Evolutionary conservation across 768 basidiomycete genomes (phyloP), one percentile per base, ranked within the genome.

Genomic region (Psilocybe subaeruginosa): DNA sequence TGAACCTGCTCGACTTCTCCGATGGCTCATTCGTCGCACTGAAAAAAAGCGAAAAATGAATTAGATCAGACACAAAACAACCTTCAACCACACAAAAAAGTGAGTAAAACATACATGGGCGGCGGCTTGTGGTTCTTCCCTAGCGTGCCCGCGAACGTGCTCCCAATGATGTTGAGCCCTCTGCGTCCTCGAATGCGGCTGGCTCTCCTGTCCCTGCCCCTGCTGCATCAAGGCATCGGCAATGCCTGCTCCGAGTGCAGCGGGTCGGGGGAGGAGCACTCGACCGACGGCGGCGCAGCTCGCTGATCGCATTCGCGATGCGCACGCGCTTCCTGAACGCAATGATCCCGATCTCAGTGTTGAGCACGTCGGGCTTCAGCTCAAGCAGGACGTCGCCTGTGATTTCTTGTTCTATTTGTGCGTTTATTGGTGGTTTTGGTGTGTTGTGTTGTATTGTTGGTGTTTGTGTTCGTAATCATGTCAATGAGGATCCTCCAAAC

Each of bases 371-470:
- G 56, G 89, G 86, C 63, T 98, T 95, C 60, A 99, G 90, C 69
- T 97, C 97, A 57, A 99, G 87, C 5, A 99, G 85, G 35, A 99
- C 93, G 67, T 99, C 97, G 17, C 97, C 97, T 0, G 95, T 93
- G 56, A 99, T 99, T 78, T 99, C 97, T 86, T 99, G 95, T 77
- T 99, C 97, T 95, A 71, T 5, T 37, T 37, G 95, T 93, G 19
- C 1, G 19, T 19, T 19, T 19, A 19, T 19, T 19, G 19, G 19
- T 19, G 19, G 19, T 19, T 19, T 19, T 19, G 19, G 19, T 19
- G 19, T 19, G 19, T 19, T 19, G 19, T 19, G 19, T 19, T 19
- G 19, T 19, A 19, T 19, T 19, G 19, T 19, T 19, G 19, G 19
- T 1, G 1, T 19, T 19, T 19, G 19, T 19, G 19, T 19, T 19